Percentiles rank a stretch among this genome's conserved stretches.
Conservation (phyloP, 1,139 yeast species). For the Scheffersomyces titani region DNA sequence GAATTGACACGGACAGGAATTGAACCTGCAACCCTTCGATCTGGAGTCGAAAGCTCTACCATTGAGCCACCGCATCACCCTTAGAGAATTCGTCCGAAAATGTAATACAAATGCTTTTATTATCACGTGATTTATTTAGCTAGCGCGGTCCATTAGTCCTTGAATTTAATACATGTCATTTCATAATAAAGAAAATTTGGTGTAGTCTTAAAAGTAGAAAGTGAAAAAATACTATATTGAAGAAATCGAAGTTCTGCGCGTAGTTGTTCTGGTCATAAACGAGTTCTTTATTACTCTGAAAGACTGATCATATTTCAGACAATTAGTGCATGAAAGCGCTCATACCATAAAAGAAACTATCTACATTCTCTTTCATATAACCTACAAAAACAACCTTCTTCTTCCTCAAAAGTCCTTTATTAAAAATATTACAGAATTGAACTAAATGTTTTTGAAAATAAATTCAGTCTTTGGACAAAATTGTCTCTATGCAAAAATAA, state of each 20-base stretch:
- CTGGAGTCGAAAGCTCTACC: constrained; percentile 92
- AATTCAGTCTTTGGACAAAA: neutral
- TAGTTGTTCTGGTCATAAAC: no score
- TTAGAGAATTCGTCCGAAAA: neutral
- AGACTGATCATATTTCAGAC: no score
- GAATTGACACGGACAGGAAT: constrained; percentile 70
- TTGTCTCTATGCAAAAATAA: neutral
- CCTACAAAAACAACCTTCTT: no score
- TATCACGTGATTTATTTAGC: neutral
- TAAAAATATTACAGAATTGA: neutral
- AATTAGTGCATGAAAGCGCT: no score
- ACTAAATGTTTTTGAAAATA: neutral
- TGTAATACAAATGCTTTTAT: neutral
- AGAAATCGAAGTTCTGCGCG: no score
- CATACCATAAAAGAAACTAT: neutral
- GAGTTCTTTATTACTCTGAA: no score
- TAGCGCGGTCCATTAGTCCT: no score
- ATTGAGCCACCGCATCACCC: constrained; percentile 76
- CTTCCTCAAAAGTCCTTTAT: neutral
- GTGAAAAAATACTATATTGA: no score
- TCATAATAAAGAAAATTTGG: no score
- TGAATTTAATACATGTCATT: no score
- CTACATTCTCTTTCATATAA: no score
- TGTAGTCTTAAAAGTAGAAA: no score
- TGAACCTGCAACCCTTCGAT: constrained; percentile 78